phyloP scores from a whole-genome alignment of 139 green algal species.

The Pycnococcus provasolii region DNA sequence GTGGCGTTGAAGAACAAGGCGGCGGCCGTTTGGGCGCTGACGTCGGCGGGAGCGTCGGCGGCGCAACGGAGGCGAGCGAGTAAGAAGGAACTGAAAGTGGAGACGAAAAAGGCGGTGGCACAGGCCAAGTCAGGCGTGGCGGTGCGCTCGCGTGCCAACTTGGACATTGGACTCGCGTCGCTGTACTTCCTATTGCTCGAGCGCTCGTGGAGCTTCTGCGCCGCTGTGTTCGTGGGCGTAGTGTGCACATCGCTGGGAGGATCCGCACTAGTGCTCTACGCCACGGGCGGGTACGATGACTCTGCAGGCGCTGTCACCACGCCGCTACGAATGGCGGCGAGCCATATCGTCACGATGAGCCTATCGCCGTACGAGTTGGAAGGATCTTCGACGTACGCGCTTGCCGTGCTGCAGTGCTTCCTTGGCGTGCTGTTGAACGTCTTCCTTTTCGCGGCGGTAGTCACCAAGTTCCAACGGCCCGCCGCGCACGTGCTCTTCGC shows the following conservation, averaged over 20 bases:
- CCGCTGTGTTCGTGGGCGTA: neutral
- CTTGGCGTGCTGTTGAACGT: conserved; percentile 8
- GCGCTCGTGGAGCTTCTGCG: neutral
- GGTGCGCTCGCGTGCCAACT: no score
- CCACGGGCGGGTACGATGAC: neutral
- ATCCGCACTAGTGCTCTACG: neutral
- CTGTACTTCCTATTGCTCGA: conserved; percentile 4
- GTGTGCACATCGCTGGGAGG: neutral
- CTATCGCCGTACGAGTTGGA: neutral
- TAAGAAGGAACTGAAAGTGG: no score
- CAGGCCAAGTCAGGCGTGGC: no score
- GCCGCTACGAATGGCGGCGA: neutral
- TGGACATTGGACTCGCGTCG: no score
- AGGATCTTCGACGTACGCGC: neutral
- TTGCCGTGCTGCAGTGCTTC: conserved; percentile 5
- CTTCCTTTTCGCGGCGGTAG: neutral
- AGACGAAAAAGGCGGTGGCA: no score
- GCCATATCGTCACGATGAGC: neutral
- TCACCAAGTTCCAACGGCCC: conserved; percentile 3
- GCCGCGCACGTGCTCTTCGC: neutral
- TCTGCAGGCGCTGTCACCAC: neutral
- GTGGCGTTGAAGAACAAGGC: no score
- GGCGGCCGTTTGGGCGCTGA: no score
- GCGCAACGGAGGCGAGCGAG: no score
- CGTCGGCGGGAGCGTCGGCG: no score